Percentiles rank a stretch among this genome's conserved stretches.
Conservation (phyloP, 2,329 filamentous ascomycete species). For the Xylariaceae sp. region DNA sequence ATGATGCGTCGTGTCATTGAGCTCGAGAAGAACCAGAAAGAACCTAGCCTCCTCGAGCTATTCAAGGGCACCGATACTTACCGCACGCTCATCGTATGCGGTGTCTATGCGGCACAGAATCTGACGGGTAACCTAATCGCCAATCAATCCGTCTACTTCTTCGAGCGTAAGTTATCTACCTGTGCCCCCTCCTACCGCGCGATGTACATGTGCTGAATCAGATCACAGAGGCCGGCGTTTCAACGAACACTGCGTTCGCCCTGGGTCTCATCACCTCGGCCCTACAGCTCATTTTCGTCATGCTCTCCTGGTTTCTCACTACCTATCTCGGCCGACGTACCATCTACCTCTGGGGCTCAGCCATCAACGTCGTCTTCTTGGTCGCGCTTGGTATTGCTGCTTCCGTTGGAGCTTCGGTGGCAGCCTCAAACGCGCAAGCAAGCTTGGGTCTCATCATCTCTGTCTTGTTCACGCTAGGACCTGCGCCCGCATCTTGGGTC, state of each 20-base stretch:
- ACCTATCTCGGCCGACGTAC: constrained; percentile 50
- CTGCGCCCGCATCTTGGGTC: constrained; percentile 61
- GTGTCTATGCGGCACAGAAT: constrained; percentile 56
- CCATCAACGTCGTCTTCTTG: constrained; percentile 7
- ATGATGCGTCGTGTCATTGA: constrained; percentile 58
- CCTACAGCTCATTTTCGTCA: constrained; percentile 46
- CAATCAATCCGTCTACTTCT: constrained; percentile 60
- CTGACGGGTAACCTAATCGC: constrained; percentile 60
- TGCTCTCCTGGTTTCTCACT: constrained; percentile 64
- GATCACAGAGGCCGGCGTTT: constrained; percentile 56
- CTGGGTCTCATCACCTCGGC: constrained; percentile 12
- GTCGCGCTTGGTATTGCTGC: constrained; percentile 49
- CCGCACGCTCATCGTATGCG: constrained; percentile 51
- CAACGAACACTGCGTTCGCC: constrained; percentile 29
- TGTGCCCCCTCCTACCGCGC: too few species aligned
- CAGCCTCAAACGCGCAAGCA: constrained; percentile 51
- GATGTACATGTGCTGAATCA: constrained; percentile 1
- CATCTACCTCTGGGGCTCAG: constrained; percentile 13
- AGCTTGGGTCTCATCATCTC: constrained; percentile 62
- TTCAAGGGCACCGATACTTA: constrained; percentile 51
- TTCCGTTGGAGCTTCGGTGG: constrained; percentile 38
- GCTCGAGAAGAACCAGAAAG: constrained; percentile 42
- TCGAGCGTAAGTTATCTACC: constrained; percentile 38
- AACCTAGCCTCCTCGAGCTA: constrained; percentile 33
- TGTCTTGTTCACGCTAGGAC: constrained; percentile 58